Conservation (phyloP, 306 rosid species). For the Malus domestica region DNA sequence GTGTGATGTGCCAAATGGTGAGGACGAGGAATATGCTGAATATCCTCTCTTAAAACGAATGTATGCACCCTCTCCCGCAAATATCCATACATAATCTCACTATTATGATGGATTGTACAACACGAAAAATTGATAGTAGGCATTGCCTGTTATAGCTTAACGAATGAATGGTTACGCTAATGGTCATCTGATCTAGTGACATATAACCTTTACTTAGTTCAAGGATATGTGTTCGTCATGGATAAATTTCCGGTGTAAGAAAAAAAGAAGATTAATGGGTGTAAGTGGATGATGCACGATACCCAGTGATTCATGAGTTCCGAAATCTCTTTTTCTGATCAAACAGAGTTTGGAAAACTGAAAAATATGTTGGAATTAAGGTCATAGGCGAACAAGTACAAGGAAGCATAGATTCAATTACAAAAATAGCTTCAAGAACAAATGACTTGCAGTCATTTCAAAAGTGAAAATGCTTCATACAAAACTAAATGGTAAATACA, state of each 20-base stretch:
- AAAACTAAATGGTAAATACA: constrained; percentile 26
- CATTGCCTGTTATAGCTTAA: neutral
- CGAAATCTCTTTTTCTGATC: too few species aligned
- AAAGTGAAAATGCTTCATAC: constrained; percentile 15
- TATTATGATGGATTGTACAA: neutral
- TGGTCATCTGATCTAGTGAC: neutral
- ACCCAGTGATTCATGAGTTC: too few species aligned
- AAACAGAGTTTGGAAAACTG: too few species aligned
- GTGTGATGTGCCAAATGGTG: neutral
- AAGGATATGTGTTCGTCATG: neutral
- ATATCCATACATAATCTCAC: too few species aligned
- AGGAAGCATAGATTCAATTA: neutral
- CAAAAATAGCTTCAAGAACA: neutral
- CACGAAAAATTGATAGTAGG: neutral
- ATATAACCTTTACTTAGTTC: neutral
- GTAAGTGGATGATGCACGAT: too few species aligned
- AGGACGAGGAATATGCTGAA: neutral
- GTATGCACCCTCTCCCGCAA: too few species aligned
- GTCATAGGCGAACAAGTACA: too few species aligned
- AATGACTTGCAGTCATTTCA: constrained; percentile 17
- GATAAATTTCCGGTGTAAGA: neutral
- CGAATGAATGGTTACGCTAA: neutral
- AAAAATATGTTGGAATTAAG: too few species aligned
- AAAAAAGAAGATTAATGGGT: too few species aligned
- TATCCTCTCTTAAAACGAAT: too few species aligned